A percentile compares a stretch with the other conserved stretches of the same genome.
These are phyloP conservation scores for Diaporthe aspalathi DNA, from an alignment of 2,329 filamentous ascomycete genomes.

Conservation along the genomic window DNA sequence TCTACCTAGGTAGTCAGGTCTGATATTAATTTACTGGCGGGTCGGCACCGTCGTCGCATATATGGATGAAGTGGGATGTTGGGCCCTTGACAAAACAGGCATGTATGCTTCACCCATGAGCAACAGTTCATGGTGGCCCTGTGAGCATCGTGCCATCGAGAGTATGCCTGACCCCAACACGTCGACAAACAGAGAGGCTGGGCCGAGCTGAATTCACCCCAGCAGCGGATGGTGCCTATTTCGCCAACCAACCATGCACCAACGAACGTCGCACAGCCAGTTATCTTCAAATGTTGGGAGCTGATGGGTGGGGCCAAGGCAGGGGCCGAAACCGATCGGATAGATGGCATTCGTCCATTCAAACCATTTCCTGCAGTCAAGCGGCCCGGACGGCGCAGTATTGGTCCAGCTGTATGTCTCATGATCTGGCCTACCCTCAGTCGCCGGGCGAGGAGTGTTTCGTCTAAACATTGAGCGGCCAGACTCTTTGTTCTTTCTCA, in stretches of 20 bases:
- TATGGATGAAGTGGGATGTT: too few species aligned
- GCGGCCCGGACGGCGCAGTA: background rate
- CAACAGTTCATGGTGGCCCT: too few species aligned
- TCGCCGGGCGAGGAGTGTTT: background rate
- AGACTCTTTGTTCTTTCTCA: background rate
- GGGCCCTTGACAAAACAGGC: too few species aligned
- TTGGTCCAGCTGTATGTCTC: background rate
- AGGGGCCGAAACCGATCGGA: background rate
- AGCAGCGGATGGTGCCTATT: background rate
- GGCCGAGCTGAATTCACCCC: background rate
- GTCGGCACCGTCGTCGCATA: too few species aligned
- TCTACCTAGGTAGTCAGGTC: too few species aligned
- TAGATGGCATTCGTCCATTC: background rate
- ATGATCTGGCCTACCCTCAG: background rate
- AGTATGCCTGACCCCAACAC: too few species aligned
- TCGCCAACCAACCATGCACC: background rate
- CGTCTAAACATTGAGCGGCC: background rate
- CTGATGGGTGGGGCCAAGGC: background rate
- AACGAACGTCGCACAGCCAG: background rate
- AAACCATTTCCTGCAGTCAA: background rate
- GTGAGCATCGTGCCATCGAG: too few species aligned
- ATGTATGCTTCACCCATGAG: too few species aligned
- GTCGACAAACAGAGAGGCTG: too few species aligned
- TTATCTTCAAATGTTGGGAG: background rate
- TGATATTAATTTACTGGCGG: too few species aligned